A percentile compares a stretch with the other conserved stretches of the same genome.
These are phyloP conservation scores for Moniliophthora roreri DNA, from an alignment of 1,284 basidiomycete species.

Conservation along the genomic window DNA sequence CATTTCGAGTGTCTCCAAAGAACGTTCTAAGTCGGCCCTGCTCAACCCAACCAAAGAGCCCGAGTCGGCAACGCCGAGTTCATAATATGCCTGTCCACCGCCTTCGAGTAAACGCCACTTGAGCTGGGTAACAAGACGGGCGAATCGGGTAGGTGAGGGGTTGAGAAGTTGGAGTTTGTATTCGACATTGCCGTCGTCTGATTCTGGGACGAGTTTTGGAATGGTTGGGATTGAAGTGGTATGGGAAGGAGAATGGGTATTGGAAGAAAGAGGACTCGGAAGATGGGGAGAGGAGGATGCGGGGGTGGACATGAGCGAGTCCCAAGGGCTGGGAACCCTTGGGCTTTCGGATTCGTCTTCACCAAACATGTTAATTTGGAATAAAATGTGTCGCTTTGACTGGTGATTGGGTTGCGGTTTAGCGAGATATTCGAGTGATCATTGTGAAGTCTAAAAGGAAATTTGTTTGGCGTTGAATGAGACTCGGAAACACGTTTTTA, in stretches of 20 bases:
- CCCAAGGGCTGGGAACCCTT: conserved; percentile 78
- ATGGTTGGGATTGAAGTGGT: conserved; percentile 35
- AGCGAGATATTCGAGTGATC: conserved; percentile 63
- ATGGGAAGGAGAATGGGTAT: conserved; percentile 8
- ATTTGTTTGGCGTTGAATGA: conserved; percentile 1
- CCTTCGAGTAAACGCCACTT: conserved; percentile 94
- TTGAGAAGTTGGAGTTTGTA: conserved; percentile 82
- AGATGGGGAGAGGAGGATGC: conserved; percentile 31
- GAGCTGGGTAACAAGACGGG: conserved; percentile 86
- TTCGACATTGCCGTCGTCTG: conserved; percentile 80
- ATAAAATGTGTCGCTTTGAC: conserved; percentile 12
- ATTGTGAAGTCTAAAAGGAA: conserved; percentile 31
- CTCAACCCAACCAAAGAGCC: conserved; percentile 83
- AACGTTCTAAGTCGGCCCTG: conserved; percentile 73
- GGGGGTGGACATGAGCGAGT: conserved; percentile 60
- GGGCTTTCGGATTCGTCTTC: conserved; percentile 78
- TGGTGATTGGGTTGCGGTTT: conserved; percentile 10
- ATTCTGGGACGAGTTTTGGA: conserved; percentile 72
- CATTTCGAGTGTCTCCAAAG: conserved; percentile 80
- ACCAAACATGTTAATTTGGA: conserved; percentile 60
- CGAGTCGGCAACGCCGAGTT: conserved; percentile 87
- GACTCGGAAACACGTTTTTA: no score
- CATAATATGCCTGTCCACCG: conserved; percentile 89
- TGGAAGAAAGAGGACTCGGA: no score
- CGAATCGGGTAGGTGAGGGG: conserved; percentile 71